Base-by-base conservation (phyloP, 305 asterid genomes). In the Solanum hybrid region DNA sequence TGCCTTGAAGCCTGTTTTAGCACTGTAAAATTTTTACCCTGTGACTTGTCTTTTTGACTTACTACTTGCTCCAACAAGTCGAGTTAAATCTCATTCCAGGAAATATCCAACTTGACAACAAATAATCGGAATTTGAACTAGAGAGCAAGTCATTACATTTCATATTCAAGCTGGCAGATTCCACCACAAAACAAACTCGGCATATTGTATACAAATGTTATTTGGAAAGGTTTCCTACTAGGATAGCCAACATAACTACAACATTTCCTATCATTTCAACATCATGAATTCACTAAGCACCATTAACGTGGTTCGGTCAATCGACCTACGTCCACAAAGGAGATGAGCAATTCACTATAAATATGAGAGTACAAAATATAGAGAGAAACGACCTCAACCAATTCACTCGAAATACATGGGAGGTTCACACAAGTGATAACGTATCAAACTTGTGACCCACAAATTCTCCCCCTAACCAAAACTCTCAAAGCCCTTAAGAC, bases 241-340 rank as follows among this genome's bases (percentile, higher is more conserved):
- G 72, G 24, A 61, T 92, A 89, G 72, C 45, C 57, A 26, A 85
- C 95, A 90, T 90, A 91, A 91, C 87, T 45, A 88, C 90, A 88
- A 88, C 93, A 87, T 75, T 75, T 45, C 91, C 77, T 75, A 72
- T 91, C 96, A 93, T 93, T 73, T 94, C 84, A 90, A 65, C 45
- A 57, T 86, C 91, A 94, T 94, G 96, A 93, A 87, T 68, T 13
- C 75, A 6, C 51, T 45, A 77, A 92, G 78, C 32, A 68, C 89
- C 36, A 83, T 79, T 27, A n/a, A n/a, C n/a, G n/a, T n/a, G n/a
- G n/a, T n/a, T n/a, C n/a, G n/a, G n/a, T n/a, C n/a, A n/a, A n/a
- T n/a, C n/a, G n/a, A n/a, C n/a, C n/a, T n/a, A n/a, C n/a, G n/a
- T n/a, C n/a, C n/a, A n/a, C n/a, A n/a, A n/a, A n/a, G n/a, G n/a